Base-by-base conservation (phyloP, 371 early-diverging fungal genomes). In the Mucor ambiguus region DNA sequence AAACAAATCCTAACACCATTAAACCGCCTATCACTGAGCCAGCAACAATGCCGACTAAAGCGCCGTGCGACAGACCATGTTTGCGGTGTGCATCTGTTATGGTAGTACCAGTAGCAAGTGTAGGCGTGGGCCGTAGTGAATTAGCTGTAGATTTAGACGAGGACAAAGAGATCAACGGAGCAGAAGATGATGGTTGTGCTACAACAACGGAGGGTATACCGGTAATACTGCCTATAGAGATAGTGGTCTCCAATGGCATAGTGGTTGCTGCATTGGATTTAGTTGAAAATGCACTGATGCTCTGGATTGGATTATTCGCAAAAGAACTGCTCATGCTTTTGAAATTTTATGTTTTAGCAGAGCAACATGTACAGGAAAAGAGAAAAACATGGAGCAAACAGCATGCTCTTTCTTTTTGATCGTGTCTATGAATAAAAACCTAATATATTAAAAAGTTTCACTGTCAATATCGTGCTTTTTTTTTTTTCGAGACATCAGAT, bases 251-350 rank as follows among this genome's bases (percentile, higher is more conserved):
- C 11, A 46, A 46, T 22, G 20, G 22, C 26, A 54, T 16, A 54
- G 29, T 14, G 57, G 30, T 56, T 30, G 20, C 57, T 33, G 57
- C 57, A 56, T 56, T 9, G 32, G 33, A 32, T 56, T 33, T 56
- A 33, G n/a, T 56, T 18, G 57, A 56, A 52, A 52, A 52, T 52
- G 52, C 52, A 52, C 28, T 52, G 52, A 52, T 52, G 24, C 52
- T 52, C 24, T 52, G 52, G 26, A 52, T 52, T 16, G 52, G 52
- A 52, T 28, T 52, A 52, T 52, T 52, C 12, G 52, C 52, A 52
- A 52, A 52, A 52, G 52, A 52, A 28, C 52, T 52, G 52, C 52
- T 52, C 52, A 28, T 52, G 16, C 16, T 52, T 52, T 24, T 52
- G 26, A 28, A 52, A 10, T 28, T 28, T 52, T 52, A 52, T 16